These are phyloP conservation scores for Pterocarpus macrocarpus DNA, from an alignment of 306 rosid species.

Conservation along the genomic window DNA sequence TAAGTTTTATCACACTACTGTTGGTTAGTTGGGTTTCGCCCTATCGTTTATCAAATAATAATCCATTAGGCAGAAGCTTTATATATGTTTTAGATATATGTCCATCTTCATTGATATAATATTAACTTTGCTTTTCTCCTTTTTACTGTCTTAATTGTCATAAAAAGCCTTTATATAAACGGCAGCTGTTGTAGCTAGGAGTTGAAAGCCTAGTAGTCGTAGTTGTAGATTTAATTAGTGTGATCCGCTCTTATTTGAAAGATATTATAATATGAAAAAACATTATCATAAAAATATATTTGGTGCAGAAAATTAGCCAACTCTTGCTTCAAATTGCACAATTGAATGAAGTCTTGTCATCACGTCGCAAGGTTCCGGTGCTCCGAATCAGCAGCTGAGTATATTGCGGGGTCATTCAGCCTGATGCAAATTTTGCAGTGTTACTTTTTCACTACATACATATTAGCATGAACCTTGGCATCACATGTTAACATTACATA, in stretches of 20 bases:
- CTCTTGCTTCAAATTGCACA: constrained; percentile 65
- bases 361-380: constrained; percentile 71
- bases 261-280: not conserved
- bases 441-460: not conserved
- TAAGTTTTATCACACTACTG: too few relatives aligned
- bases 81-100: too few relatives aligned
- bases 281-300: not conserved
- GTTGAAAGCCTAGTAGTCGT: not conserved
- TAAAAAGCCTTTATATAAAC: not conserved
- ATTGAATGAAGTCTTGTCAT: constrained; percentile 61
- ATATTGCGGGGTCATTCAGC: not conserved
- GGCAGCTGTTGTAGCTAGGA: not conserved
- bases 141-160: not conserved
- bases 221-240: not conserved
- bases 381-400: constrained; percentile 46
- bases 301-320: constrained; percentile 63
- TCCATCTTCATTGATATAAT: too few relatives aligned
- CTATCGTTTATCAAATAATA: too few relatives aligned
- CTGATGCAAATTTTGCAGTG: constrained; percentile 22
- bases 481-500: not conserved
- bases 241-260: not conserved
- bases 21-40: too few relatives aligned
- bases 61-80: too few relatives aligned
- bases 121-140: not conserved
- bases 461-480: not conserved